A percentile compares a stretch with the other conserved stretches of the same genome.
Conservation (phyloP, 257 asterid species). For the Coffea canephora region DNA sequence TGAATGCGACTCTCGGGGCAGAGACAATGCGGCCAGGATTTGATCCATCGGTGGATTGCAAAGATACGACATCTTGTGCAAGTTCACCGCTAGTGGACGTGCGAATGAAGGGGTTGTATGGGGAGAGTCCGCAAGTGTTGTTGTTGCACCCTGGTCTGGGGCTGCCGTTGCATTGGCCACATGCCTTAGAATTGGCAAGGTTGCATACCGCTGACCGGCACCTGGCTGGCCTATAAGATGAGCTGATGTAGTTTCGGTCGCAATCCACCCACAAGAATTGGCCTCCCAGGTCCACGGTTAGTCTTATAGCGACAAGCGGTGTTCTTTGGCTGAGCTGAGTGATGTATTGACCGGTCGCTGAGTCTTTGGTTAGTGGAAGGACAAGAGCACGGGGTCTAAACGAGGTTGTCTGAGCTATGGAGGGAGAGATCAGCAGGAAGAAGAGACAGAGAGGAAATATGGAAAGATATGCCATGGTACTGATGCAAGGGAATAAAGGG, state of each 20-base stretch:
- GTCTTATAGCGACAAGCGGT: constrained; percentile 24
- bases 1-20: constrained; percentile 1
- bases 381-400: constrained; percentile 20
- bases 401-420: constrained; percentile 17
- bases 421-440: constrained; percentile 10
- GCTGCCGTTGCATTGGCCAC: background rate
- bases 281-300: constrained; percentile 32
- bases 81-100: constrained; percentile 20
- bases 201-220: constrained; percentile 20
- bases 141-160: constrained; percentile 24
- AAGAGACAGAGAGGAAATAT: background rate
- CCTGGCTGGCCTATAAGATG: constrained; percentile 13
- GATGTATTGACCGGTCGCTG: constrained; percentile 29
- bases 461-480: too few relatives aligned
- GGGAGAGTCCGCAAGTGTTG: constrained; percentile 13
- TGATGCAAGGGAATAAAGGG: too few relatives aligned
- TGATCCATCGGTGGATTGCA: constrained; percentile 27
- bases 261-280: constrained; percentile 35
- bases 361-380: constrained; percentile 24
- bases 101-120: constrained; percentile 6
- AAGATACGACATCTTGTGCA: constrained; percentile 20
- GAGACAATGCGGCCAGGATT: constrained; percentile 26
- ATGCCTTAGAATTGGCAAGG: background rate
- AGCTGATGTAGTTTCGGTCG: constrained; percentile 19
- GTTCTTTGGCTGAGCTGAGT: constrained; percentile 34